Evolutionary conservation across 2,329 filamentous ascomycete genomes (phyloP), one percentile per base, ranked within the genome.

Genomic region (Chaetothyriales sp.): DNA sequence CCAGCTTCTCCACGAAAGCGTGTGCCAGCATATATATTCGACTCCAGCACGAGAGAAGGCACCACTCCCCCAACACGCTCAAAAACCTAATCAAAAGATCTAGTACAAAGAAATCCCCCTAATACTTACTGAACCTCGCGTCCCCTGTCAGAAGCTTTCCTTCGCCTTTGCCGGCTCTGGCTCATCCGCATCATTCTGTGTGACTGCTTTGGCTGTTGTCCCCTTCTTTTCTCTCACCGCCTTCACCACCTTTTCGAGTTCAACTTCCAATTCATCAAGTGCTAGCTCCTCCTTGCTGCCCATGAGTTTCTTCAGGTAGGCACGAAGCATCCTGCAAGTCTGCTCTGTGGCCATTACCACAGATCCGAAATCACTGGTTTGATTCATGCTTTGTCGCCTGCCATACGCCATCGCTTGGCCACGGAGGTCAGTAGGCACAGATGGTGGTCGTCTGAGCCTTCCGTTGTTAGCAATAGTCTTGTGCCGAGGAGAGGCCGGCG

Each of bases 251-350:
- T 71, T 63, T 28, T 71, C 71, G 10, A 83, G 67, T 61, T 83
- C 80, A 19, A 71, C 69, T 57, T 82, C 77, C 1, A 83, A 66
- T 50, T 81, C 78, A 48, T 70, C 68, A 1, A 71, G 65, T 43
- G 77, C 71, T 22, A 79, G 64, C 9, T 64, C 65, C 19, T 78
- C 74, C 1, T 64, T 69, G 20, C 51, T 56, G 18, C 45, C 40
- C 25, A 70, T 71, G 5, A 69, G 69, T 18, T 78, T 78, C 62
- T 79, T 81, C 18, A 78, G 70, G 59, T 81, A 83, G 0, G 74
- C 72, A 46, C 74, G 73, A 3, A 83, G 66, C 5, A 74, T 76
- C 40, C 77, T 73, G 60, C 75, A 77, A 1, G 81, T 66, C 51
- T 77, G 75, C 54, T 82, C 78, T 0, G 77, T 81, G 1, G 74